Conservation (phyloP, 2,329 filamentous ascomycete species). For the Aspergillus ochraceus region DNA sequence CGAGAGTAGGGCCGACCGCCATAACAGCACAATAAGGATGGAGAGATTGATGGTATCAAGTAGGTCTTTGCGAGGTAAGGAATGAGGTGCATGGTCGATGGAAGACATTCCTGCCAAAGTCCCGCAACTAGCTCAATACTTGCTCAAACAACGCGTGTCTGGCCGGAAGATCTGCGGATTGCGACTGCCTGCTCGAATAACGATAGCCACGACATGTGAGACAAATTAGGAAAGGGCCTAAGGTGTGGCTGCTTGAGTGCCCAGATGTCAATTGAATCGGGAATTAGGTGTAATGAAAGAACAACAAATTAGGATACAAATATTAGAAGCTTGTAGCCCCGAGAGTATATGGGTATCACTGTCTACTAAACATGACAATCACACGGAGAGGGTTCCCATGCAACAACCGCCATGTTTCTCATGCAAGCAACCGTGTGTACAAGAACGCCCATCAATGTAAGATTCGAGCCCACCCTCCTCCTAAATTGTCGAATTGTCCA, state of each 20-base stretch:
- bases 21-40: conserved; percentile 47
- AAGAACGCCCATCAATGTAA: not conserved
- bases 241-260: not conserved
- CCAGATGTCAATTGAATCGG: not conserved
- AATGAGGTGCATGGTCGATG: not conserved
- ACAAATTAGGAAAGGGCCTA: not conserved
- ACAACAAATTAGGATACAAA: not conserved
- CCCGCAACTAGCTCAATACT: not conserved
- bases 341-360: conserved; percentile 22
- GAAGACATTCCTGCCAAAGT: too few relatives aligned
- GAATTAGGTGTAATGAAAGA: not conserved
- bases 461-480: not conserved
- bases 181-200: not conserved
- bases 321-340: not conserved
- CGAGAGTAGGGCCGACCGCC: conserved; percentile 58
- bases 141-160: not conserved
- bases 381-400: not conserved
- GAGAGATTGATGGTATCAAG: conserved; percentile 24
- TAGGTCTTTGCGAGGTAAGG: not conserved
- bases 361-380: conserved; percentile 16
- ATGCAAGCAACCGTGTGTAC: not conserved
- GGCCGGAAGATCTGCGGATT: not conserved
- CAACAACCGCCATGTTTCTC: too few relatives aligned
- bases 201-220: not conserved
- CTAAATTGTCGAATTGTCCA: not conserved